Evolutionary conservation across 768 basidiomycete species (phyloP), one percentile per base, ranked within the genome.

Genomic region (Auricularia sp.): DNA sequence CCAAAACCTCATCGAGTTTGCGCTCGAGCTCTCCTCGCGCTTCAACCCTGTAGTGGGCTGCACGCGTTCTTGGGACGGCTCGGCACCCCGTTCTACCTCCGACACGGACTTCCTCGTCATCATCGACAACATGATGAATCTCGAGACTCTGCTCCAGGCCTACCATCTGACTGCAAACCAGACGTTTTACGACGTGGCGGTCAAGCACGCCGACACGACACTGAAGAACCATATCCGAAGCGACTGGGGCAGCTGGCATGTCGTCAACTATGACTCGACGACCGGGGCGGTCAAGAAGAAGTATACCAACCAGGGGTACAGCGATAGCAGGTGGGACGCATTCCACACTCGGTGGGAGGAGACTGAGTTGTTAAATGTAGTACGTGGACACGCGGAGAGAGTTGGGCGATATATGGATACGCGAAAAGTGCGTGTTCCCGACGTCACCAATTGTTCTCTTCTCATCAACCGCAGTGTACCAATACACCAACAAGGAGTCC

Each of bases 121-220:
- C 71, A 88, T 89, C 58, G 87, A 89, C 75, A 88, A 87, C 71
- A 87, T 89, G 87, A 88, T 90, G 85, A 89, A 86, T 69, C 80
- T 90, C 21, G 86, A 89, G 24, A 33, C 34, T 10, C 56, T 59
- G 56, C 56, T 59, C 10, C 56, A 59, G 33, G 56, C 56, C 6
- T 35, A 59, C 56, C 21, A 47, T n/a, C 73, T 88, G 29, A 88
- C 85, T 0, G 81, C 82, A 1, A 88, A 89, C 68, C 69, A 77
- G 5, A 87, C 83, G 0, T 74, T 88, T 16, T 76, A 79, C 24
- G 73, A 83, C 21, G 88, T 89, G 34, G 88, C 87, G 4, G 81
- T 79, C 36, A 77, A 77, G 7, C 88, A 89, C 68, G 86, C 87
- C 1, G 77, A 87, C 68, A 86, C 83, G 62, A 89, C 87, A 0